Evolutionary conservation across 1,139 yeast genomes (phyloP).

Genomic region (Magnusiomyces paraingens): DNA sequence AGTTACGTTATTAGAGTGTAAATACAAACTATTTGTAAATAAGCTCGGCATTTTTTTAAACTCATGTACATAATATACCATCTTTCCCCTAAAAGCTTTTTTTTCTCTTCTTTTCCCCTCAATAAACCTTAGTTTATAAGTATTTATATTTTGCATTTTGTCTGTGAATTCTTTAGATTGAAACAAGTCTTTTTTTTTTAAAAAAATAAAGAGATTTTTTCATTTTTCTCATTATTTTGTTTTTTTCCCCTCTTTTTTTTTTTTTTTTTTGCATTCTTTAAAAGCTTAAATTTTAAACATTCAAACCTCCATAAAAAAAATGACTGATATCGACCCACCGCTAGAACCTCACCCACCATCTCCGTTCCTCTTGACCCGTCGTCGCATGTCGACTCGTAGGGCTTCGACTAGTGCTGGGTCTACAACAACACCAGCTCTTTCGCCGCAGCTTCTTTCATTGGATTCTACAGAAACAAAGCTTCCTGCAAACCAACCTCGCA

Average conservation of each 20-base stretch:
- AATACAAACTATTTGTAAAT: neutral
- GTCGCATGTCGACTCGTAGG: neutral
- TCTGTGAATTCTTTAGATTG: no score
- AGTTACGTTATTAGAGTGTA: neutral
- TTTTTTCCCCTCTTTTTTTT: neutral
- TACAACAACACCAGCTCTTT: no score
- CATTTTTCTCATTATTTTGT: neutral
- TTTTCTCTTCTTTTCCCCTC: neutral
- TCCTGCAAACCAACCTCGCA: no score
- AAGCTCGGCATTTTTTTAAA: neutral
- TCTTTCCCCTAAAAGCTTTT: neutral
- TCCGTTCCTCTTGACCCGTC: neutral
- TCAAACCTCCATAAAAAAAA: neutral
- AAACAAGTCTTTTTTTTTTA: no score
- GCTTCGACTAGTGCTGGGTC: no score
- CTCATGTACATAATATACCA: neutral
- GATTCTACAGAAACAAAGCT: no score
- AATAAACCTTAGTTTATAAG: no score
- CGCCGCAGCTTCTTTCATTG: no score
- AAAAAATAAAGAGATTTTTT: neutral
- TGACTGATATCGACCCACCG: neutral
- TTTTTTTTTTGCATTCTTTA: neutral
- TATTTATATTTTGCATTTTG: no score
- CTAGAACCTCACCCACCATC: neutral
- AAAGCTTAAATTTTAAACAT: neutral